Evolutionary conservation across 371 early-diverging fungal genomes (phyloP), one percentile per base, ranked within the genome.

Genomic region (Mucor irregularis): DNA sequence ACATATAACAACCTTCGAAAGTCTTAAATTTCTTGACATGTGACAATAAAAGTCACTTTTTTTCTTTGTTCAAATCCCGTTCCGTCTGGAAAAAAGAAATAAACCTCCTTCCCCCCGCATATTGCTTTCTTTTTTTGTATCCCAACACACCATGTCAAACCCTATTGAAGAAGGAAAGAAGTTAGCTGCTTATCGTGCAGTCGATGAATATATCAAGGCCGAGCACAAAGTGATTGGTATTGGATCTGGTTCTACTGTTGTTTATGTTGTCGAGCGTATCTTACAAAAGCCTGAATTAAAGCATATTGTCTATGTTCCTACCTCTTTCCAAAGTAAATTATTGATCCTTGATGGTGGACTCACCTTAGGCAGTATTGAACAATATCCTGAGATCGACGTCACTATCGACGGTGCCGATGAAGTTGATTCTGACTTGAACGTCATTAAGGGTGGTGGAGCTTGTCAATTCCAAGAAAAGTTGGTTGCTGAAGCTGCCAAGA

Each of bases 321-420:
- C 95, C n/a, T 86, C 86, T 46, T 96, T 92, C 75, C 96, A 96
- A 76, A 82, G 90, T 22, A 84, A 82, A 52, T 81, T 87, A 37
- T 76, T 95, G n/a, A 88, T 95, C 57, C 34, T 83, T 8, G 83
- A 91, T 56, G 74, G 84, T 58, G 82, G 92, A 29, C 57, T 87
- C 64, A 72, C 78, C 34, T 64, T 87, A 56, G 84, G 88, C 22
- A 79, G 83, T 53, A 66, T 86, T 47, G 85, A 90, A 49, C 83
- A 87, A 30, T 52, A 52, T 30, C 52, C 38, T 1, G 68, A 70
- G 13, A 84, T 97, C 48, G 95, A 96, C 62, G 86, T 96, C n/a
- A 89, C 93, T 21, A 92, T 96, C 56, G 97, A 96, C 55, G 95
- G 97, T 13, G 96, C 95, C 4, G 96, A 96, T 70, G 96, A 96